Base-by-base conservation (phyloP, 2,329 filamentous ascomycete genomes). In the Chaetomiaceae sp. region DNA sequence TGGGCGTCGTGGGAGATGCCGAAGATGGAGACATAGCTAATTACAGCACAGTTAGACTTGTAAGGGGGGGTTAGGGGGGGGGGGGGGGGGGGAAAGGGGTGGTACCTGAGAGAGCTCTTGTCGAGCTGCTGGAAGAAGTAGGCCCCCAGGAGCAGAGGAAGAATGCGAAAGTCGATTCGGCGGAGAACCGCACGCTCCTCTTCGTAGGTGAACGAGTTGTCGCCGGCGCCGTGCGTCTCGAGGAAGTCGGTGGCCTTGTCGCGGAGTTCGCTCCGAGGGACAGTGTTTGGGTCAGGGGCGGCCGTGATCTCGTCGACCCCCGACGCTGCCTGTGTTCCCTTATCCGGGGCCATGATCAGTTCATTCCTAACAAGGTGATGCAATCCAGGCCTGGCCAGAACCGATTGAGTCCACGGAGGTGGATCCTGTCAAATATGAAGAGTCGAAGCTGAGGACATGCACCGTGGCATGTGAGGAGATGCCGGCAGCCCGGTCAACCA, bases 81-180 rank as follows among this genome's bases (percentile, higher is more conserved):
- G 27, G 11, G 47, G 19, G 17, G 14, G 25, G 27, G 17, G 44
- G n/a, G 25, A 27, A 22, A 9, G 34, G 14, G 25, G 44, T 6
- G 17, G 34, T 7, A 63, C 59, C 60, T 64, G 39, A 75, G 63
- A 1, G 71, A 69, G 33, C 69, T 71, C 63, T 80, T 80, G 65
- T 80, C 77, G 9, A 81, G 73, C 56, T 80, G 76, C 59, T 82
- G 79, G 58, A 82, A 77, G 65, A 81, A 82, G 66, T 83, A 83
- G 6, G 78, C 77, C 1, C 74, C 72, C 1, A 81, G 70, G 6
- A 82, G 64, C 5, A 82, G 67, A 6, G 76, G 75, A 1, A 82
- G 68, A 7, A 82, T 69, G 0, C 74, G 74, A 9, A 65, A 58
- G 58, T 82, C 78, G 43, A 81, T 79, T n/a, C 68, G 68, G 20